Conservation (phyloP, 768 basidiomycete genomes). For the Sarcodon aspratus region DNA sequence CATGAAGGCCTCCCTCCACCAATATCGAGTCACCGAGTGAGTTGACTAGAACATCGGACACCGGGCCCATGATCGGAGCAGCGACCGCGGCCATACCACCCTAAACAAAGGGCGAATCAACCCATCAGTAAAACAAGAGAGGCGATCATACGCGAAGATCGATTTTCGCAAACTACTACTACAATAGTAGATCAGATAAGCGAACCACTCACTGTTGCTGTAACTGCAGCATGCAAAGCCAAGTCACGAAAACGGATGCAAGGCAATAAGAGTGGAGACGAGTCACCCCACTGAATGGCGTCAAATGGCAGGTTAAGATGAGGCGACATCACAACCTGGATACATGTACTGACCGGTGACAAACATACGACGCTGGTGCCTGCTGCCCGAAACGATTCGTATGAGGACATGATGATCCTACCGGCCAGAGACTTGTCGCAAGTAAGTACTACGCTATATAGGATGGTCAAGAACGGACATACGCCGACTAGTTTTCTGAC, state of each 20-base stretch:
- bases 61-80: constrained; percentile 40
- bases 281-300: constrained; percentile 44
- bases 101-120: constrained; percentile 8
- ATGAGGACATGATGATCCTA: constrained; percentile 51
- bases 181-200: too few relatives aligned
- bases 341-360: constrained; percentile 35
- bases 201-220: constrained; percentile 37
- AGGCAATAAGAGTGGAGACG: constrained; percentile 48
- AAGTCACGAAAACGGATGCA: constrained; percentile 56
- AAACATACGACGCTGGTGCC: constrained; percentile 50
- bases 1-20: constrained; percentile 43
- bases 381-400: constrained; percentile 48
- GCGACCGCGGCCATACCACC: constrained; percentile 33
- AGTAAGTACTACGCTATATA: not conserved
- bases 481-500: constrained; percentile 55
- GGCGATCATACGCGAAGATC: too few relatives aligned
- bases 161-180: too few relatives aligned
- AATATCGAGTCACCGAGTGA: constrained; percentile 46
- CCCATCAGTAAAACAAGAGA: too few relatives aligned
- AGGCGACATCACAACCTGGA: not conserved
- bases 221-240: constrained; percentile 48
- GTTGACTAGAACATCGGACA: constrained; percentile 38
- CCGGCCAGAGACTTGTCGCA: constrained; percentile 42
- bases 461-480: constrained; percentile 14
- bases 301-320: not conserved